Base-by-base conservation (phyloP, 139 green algal genomes). In the Volvox reticuliferus region DNA sequence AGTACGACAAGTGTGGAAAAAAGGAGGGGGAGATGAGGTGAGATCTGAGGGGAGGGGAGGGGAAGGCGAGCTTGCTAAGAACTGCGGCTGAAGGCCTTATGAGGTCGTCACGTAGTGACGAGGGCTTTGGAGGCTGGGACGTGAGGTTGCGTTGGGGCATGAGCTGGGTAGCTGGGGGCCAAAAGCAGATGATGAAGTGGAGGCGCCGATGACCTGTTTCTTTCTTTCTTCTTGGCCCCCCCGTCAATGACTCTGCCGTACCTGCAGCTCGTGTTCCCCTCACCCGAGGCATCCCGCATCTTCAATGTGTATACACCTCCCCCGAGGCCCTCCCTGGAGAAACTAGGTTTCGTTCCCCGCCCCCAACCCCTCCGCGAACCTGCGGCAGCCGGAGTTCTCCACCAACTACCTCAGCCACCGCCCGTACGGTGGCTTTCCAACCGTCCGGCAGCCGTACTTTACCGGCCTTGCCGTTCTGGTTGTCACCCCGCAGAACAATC, bases 381-480 rank as follows among this genome's bases (percentile, higher is more conserved):
- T 68, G 67, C 12, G 85, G 85, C 36, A 89, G 85, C 18, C 28
- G 16, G 32, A 82, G 69, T 68, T 82, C 85, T 20, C 69, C 44
- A 36, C 69, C 17, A 2, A 89, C 20, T 19, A 32, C 69, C 69
- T 73, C 26, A 36, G 85, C 85, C 85, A 89, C 85, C 0, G 69
- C 69, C 9, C 69, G n/a, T n/a, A 82, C 85, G 20, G 69, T 61
- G 13, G 71, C 44, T 37, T 50, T 21, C 85, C 85, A 89, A n/a
- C 85, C 85, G 28, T 82, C 85, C 69, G 69, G 85, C 68, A 89
- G 28, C n/a, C 85, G 69, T 44, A 24, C 85, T 62, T 76, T 81
- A 37, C 26, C 35, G 36, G 19, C 36, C 62, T 19, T 9, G 68
- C 65, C 17, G 35, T 24, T 26, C 1, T 36, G 14, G 68, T 67